A percentile compares a stretch with the other conserved stretches of the same genome.
These are phyloP conservation scores for Stenocarpella maydis DNA, from an alignment of 2,329 filamentous ascomycete species.

Conservation along the genomic window DNA sequence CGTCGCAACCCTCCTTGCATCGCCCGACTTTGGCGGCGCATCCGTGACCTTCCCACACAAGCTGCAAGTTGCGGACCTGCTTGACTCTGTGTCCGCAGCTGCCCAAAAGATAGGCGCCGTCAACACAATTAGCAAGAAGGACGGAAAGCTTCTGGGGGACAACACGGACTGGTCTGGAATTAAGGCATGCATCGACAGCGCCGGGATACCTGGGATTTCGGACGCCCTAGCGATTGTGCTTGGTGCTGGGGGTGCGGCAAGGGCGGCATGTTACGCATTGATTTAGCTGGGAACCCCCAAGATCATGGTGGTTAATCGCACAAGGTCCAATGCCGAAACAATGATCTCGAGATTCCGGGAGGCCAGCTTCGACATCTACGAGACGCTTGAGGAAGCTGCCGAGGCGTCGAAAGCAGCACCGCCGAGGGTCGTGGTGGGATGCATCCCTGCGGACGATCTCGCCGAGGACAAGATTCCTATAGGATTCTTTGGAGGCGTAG, in stretches of 20 bases:
- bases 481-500: neutral
- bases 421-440: neutral
- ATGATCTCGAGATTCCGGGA: conserved; percentile 1
- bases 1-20: neutral
- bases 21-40: neutral
- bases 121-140: conserved; percentile 1
- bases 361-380: neutral
- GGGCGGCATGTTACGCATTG: conserved; percentile 8
- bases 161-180: conserved; percentile 8
- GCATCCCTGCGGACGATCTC: conserved; percentile 8
- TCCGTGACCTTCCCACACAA: conserved; percentile 13
- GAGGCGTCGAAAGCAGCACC: neutral
- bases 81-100: neutral
- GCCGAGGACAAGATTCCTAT: neutral
- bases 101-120: conserved; percentile 4
- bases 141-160: neutral
- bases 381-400: neutral
- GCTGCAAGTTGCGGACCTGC: conserved; percentile 1
- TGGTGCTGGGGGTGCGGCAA: neutral
- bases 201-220: neutral
- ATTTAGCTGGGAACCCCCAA: neutral
- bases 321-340: conserved; percentile 5
- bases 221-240: neutral
- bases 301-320: conserved; percentile 2
- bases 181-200: neutral